These are phyloP conservation scores for Nakazawaea populi DNA, from an alignment of 805 yeast species.

Conservation along the genomic window DNA sequence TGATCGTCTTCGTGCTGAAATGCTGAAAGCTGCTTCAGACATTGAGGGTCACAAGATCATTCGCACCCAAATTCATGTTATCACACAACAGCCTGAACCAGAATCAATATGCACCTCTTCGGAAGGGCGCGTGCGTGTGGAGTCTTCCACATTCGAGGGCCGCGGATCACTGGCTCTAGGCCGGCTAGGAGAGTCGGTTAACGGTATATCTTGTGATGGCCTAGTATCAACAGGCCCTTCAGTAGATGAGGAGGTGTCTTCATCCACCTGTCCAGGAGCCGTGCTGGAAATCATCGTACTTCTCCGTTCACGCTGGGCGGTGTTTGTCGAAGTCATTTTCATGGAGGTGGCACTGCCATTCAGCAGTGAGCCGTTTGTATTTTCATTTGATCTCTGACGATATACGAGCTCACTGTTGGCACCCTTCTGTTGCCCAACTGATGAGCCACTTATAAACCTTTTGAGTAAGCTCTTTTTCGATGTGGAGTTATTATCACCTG, in stretches of 20 bases:
- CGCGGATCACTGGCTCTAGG: neutral
- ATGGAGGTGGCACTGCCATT: neutral
- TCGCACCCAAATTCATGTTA: neutral
- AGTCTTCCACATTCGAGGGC: neutral
- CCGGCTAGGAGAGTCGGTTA: neutral
- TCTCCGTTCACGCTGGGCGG: neutral
- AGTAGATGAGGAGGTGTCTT: neutral
- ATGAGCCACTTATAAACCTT: slow-evolving; percentile 6
- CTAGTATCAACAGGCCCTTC: neutral
- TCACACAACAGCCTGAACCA: neutral
- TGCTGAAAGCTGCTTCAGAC: neutral
- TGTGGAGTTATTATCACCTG: neutral
- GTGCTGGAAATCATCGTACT: neutral
- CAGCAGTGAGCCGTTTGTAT: neutral
- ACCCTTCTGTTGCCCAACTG: neutral
- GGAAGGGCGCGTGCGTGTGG: neutral
- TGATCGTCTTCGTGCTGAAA: too few relatives aligned
- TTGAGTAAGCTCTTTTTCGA: neutral
- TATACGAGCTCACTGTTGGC: neutral
- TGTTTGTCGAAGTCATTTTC: neutral
- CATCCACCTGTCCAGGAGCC: neutral
- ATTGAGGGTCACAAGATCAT: too few relatives aligned
- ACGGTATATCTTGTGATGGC: neutral
- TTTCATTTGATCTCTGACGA: neutral
- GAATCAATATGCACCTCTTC: neutral